These are phyloP conservation scores for Priceomyces melissophilus DNA, from an alignment of 805 yeast genomes.

Conservation along the genomic window DNA sequence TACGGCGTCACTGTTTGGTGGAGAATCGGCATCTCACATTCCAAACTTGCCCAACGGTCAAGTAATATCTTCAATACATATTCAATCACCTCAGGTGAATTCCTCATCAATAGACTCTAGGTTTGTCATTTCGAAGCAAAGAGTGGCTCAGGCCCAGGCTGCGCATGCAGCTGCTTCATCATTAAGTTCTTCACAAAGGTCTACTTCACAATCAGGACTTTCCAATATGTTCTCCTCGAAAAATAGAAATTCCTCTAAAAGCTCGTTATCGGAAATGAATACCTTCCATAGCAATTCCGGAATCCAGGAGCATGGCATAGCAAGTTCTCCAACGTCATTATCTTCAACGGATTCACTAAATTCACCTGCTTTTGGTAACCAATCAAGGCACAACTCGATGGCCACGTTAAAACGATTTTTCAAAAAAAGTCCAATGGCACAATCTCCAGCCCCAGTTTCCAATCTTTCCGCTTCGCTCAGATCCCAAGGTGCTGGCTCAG, in stretches of 20 bases:
- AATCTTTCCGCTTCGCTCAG: slow-evolving; percentile 25
- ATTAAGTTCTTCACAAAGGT: slow-evolving; percentile 30
- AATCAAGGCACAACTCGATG: slow-evolving; percentile 70
- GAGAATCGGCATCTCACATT: slow-evolving; percentile 24
- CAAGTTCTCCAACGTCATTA: slow-evolving; percentile 31
- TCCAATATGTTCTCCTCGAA: slow-evolving; percentile 48
- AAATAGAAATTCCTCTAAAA: slow-evolving; percentile 29
- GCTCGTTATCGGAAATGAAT: slow-evolving; percentile 40
- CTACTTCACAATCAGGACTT: slow-evolving; percentile 45
- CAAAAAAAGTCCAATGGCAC: slow-evolving; percentile 38
- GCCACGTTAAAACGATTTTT: slow-evolving; percentile 74
- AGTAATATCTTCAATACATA: slow-evolving; percentile 57
- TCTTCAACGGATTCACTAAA: slow-evolving; percentile 35
- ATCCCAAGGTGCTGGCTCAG: slow-evolving; percentile 13
- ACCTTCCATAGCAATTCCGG: slow-evolving; percentile 37
- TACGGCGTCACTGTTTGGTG: slow-evolving; percentile 2
- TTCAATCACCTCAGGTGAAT: slow-evolving; percentile 65
- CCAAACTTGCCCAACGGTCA: slow-evolving; percentile 58
- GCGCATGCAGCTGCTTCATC: slow-evolving; percentile 38
- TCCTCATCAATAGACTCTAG: slow-evolving; percentile 74
- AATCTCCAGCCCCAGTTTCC: slow-evolving; percentile 14
- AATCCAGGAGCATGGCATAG: slow-evolving; percentile 22
- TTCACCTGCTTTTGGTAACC: slow-evolving; percentile 23
- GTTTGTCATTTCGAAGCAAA: slow-evolving; percentile 77
- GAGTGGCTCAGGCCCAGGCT: slow-evolving; percentile 55